Conservation (phyloP, 345 rosid genomes). For the Syzygium oleosum region DNA sequence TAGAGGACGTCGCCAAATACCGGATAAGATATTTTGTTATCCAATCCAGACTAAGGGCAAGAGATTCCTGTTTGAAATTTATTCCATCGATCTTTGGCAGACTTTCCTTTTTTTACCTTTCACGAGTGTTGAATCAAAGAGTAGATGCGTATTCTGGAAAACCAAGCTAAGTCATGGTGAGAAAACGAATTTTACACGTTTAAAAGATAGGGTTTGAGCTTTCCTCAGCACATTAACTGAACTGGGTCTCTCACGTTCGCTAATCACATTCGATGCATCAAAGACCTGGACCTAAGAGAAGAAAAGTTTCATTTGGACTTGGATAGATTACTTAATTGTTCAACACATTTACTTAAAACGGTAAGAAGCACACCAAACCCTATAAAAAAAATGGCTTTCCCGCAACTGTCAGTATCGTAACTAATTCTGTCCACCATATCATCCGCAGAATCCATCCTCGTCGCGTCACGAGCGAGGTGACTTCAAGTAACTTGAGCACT, state of each 20-base stretch:
- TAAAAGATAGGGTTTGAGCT: neutral
- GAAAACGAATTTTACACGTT: neutral
- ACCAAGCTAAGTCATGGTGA: neutral
- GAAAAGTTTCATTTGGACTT: neutral
- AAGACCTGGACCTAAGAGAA: neutral
- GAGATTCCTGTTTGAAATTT: neutral
- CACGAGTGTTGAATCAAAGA: neutral
- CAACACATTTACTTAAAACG: neutral
- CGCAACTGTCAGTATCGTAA: fast-evolving
- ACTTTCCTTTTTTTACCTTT: neutral
- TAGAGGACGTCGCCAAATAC: neutral
- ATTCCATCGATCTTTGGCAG: neutral
- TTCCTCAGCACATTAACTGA: neutral
- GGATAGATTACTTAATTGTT: neutral
- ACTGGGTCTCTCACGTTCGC: neutral
- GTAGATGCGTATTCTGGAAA: neutral
- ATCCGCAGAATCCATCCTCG: neutral
- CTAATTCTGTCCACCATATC: neutral
- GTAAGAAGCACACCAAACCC: neutral
- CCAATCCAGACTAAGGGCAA: neutral
- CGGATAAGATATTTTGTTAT: neutral
- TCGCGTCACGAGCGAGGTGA: neutral
- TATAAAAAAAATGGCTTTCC: neutral
- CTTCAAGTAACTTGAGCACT: neutral
- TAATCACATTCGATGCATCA: neutral